Evolutionary conservation across 106 monocot species (phyloP).

Genomic region (Dactylorhiza incarnata): DNA sequence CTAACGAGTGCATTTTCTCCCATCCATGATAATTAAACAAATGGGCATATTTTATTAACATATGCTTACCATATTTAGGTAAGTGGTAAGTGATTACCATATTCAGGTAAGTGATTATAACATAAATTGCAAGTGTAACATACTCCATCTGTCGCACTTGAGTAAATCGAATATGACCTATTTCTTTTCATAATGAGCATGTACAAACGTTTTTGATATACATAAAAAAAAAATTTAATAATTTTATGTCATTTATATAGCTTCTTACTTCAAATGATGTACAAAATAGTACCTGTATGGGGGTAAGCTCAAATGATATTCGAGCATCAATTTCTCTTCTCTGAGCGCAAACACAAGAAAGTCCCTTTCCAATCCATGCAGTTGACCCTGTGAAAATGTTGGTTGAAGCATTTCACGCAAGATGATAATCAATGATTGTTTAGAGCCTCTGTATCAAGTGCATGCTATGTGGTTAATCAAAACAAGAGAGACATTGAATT

Average conservation of each 20-base stretch:
- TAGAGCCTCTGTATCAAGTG: not conserved
- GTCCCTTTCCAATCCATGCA: constrained; percentile 87
- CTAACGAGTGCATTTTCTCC: not conserved
- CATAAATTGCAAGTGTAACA: no score
- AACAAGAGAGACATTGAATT: not conserved
- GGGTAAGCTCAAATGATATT: constrained; percentile 67
- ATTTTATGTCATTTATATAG: not conserved
- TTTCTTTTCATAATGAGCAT: no score
- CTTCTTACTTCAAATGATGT: not conserved
- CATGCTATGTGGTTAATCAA: not conserved
- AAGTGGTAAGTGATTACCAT: no score
- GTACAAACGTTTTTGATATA: no score
- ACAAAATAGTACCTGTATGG: constrained; percentile 42
- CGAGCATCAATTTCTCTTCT: constrained; percentile 64
- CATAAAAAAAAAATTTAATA: not conserved
- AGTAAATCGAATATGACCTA: no score
- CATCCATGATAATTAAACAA: no score
- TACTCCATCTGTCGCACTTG: no score
- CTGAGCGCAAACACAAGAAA: constrained; percentile 89
- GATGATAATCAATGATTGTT: constrained; percentile 3
- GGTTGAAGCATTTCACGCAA: not conserved
- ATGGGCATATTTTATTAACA: no score
- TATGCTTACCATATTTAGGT: no score
- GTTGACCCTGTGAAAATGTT: constrained; percentile 48
- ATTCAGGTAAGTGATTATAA: no score